Conservation (phyloP, 1,284 basidiomycete genomes). For the Hypsizygus ulmarius region DNA sequence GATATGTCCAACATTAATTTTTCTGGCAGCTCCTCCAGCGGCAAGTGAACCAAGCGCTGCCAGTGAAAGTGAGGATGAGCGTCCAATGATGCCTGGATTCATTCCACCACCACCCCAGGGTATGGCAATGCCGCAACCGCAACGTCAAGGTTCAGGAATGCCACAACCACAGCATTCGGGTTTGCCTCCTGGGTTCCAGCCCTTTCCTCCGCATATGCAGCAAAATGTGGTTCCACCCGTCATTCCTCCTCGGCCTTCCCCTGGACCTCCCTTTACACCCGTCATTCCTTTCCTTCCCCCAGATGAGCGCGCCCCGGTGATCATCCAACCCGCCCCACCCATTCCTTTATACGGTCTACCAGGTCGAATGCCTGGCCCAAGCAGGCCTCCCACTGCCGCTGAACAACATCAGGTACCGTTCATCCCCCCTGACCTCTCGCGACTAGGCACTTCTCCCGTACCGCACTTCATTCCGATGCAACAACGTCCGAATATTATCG, state of each 20-base stretch:
- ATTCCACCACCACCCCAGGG: background rate
- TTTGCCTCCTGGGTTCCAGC: constrained; percentile 22
- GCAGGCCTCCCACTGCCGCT: constrained; percentile 3
- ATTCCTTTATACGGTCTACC: constrained; percentile 4
- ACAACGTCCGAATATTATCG: constrained; percentile 6
- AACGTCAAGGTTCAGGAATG: constrained; percentile 11
- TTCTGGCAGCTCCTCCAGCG: constrained; percentile 7
- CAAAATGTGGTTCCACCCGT: constrained; percentile 13
- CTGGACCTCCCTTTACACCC: constrained; percentile 7
- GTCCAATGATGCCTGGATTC: background rate
- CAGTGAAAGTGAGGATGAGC: constrained; percentile 12
- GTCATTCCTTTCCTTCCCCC: constrained; percentile 9
- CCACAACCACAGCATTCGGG: constrained; percentile 8
- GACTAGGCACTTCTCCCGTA: constrained; percentile 1
- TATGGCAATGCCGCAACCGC: constrained; percentile 17
- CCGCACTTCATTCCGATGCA: background rate
- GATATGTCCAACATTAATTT: background rate
- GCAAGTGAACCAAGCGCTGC: constrained; percentile 19
- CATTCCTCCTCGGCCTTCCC: constrained; percentile 21
- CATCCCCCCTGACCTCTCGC: constrained; percentile 13
- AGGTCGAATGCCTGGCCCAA: constrained; percentile 15
- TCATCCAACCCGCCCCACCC: constrained; percentile 12
- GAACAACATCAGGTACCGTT: constrained; percentile 12
- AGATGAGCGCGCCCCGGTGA: background rate
- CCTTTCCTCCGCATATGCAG: constrained; percentile 14